Base-by-base conservation (phyloP, 768 basidiomycete genomes). In the Amanita exitialis region DNA sequence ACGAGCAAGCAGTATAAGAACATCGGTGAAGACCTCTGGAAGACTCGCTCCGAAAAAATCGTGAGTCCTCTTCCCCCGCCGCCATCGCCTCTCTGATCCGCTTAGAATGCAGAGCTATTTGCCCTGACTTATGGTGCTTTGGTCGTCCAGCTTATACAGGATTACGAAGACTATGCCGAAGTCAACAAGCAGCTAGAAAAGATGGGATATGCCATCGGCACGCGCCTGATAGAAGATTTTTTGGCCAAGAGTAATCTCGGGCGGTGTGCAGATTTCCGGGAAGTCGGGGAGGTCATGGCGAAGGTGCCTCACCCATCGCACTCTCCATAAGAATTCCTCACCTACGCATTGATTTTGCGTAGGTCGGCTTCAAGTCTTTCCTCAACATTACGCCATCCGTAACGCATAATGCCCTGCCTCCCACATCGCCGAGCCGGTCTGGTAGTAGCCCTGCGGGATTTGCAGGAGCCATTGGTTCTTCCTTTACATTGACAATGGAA, bases 141-240 rank as follows among this genome's bases (percentile, higher is more conserved):
- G 46, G 96, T 99, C 44, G 92, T 98, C 30, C 96, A 99, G 69
- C 79, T 99, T 54, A 93, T 98, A 55, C 96, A 98, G 63, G 96
- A 99, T 67, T 98, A 97, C 61, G 96, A 99, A 62, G 94, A 99
- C 71, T 98, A 96, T 63, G 77, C 77, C 12, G 91, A 95, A 64
- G 89, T 91, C 55, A 91, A 91, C 67, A 94, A 90, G 65, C 94
- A 99, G 65, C 83, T 99, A 2, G 95, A 99, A 60, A 95, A 93
- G 71, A 98, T 97, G 95, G 96, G 96, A 3, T 97, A 96, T 68
- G 96, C 94, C 63, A 98, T 99, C 53, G 96, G 96, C 23, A 95
- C 85, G 20, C 76, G 96, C 35, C 70, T 99, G 49, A 96, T 99
- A 52, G 96, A 99, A 63, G 96, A 99, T 63, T 96, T 99, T 61